phyloP scores from a whole-genome alignment of 805 yeast genomes.

The Lachancea thermotolerans region DNA sequence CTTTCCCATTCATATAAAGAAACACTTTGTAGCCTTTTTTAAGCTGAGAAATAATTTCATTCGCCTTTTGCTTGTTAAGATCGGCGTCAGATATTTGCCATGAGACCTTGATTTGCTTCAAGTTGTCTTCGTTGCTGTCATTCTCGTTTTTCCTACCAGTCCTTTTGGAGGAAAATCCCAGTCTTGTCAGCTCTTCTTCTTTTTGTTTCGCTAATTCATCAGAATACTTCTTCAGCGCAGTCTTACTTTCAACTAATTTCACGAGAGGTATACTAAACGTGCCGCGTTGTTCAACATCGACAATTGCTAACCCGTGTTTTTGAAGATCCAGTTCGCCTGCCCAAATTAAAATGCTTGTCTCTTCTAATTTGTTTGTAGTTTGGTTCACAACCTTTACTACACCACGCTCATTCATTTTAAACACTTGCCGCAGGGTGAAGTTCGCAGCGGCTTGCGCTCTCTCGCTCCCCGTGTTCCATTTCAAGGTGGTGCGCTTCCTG shows the following conservation, averaged over 20 bases:
- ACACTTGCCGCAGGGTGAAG: conserved; percentile 14
- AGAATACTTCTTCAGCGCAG: conserved; percentile 24
- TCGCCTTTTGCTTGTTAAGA: conserved; percentile 44
- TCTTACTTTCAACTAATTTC: conserved; percentile 21
- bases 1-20: conserved; percentile 37
- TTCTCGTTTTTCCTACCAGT: conserved; percentile 9
- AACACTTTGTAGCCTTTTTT: conserved; percentile 39
- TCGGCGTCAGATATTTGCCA: conserved; percentile 55
- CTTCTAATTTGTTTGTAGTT: conserved; percentile 17
- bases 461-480: conserved; percentile 28
- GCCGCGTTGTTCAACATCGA: conserved; percentile 14
- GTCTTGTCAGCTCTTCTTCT: conserved; percentile 18
- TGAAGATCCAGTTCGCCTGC: conserved; percentile 24
- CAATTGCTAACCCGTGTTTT: conserved; percentile 21
- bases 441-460: conserved; percentile 28
- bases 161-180: conserved; percentile 16
- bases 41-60: conserved; percentile 42
- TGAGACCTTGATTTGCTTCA: conserved; percentile 44
- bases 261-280: conserved; percentile 21
- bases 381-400: conserved; percentile 18
- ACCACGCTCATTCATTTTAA: conserved; percentile 22
- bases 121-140: conserved; percentile 23
- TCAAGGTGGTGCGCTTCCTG: conserved; percentile 11
- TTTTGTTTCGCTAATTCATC: conserved; percentile 24
- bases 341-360: conserved; percentile 19